A percentile compares a stretch with the other conserved stretches of the same genome.
These are phyloP conservation scores for Mortierella sp. DNA, from an alignment of 371 early-diverging fungal genomes.

Conservation along the genomic window DNA sequence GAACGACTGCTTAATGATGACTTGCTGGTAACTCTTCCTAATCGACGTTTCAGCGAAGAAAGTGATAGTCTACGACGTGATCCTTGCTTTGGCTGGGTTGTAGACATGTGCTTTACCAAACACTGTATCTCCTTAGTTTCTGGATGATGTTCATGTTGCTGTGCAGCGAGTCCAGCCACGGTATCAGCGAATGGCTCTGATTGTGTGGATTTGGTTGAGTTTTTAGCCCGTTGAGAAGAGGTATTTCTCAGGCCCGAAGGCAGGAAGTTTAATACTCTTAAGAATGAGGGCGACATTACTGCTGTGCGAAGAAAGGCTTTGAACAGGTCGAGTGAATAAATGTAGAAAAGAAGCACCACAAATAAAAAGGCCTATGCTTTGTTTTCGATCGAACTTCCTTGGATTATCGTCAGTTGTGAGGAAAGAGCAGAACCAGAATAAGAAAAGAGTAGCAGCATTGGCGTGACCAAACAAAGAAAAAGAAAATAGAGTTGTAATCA, in stretches of 20 bases:
- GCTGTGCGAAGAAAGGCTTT: not conserved
- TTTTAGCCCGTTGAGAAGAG: not conserved
- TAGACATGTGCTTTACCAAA: not conserved
- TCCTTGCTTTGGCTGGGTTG: not conserved
- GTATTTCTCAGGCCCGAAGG: not conserved
- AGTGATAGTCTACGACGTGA: not conserved
- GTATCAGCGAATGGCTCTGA: not conserved
- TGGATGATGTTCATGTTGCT: not conserved
- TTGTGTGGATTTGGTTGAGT: not conserved
- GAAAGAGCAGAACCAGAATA: too few species aligned
- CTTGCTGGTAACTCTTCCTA: not conserved
- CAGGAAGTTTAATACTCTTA: not conserved
- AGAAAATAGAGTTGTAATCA: not conserved
- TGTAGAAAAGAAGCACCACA: not conserved
- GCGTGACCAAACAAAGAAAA: not conserved
- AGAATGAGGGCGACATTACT: not conserved
- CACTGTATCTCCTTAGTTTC: not conserved
- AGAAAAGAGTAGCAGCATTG: not conserved
- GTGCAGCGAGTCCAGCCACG: not conserved
- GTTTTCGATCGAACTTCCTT: not conserved
- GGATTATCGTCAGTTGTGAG: not conserved
- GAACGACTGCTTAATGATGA: not conserved
- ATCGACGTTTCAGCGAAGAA: conserved; percentile 1
- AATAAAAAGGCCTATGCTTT: not conserved
- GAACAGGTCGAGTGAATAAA: not conserved